Evolutionary conservation across 148 eudicot species (phyloP), one percentile per base, ranked within the genome.

Genomic region (Chenopodium album): DNA sequence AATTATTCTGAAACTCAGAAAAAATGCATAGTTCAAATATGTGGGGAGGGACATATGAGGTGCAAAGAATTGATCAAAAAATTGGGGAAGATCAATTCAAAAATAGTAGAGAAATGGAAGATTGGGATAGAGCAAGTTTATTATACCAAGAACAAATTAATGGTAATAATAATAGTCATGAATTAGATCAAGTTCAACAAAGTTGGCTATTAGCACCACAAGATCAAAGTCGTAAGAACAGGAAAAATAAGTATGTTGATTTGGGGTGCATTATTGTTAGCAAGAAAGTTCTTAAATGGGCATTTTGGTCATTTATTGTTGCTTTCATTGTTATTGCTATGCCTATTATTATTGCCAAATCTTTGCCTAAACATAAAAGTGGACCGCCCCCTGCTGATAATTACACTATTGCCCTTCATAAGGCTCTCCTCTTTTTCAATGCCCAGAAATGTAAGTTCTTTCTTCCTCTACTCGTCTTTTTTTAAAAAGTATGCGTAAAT

Each of bases 21-120:
- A 56, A 78, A 65, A 83, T 84, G 86, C 82, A 83, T 9, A 84
- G 20, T 34, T 23, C 87, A 75, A 89, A 89, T 59, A 29, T 85
- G n/a, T 91, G 94, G 94, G 94, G 94, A 44, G 92, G 94, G 3
- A 1, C 79, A 46, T 69, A 90, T 37, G 94, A 90, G 41, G 86
- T 86, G 5, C 83, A 82, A 67, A 73, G 83, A 68, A 41, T 41
- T 41, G 44, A 41, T 41, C 44, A 41, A 5, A 41, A 41, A 41
- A 79, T 71, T 46, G 70, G 78, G 1, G 89, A 83, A 20, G 84
- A 82, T 56, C 62, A 56, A 2, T 83, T 86, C 28, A 77, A 78
- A 34, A 73, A 34, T 34, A 34, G 80, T 16, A 76, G 88, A 81
- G 79, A 81, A 47, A 23, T 73, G 31, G 79, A 73, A 70, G 90